A percentile compares a stretch with the other conserved stretches of the same genome.
phyloP scores from a whole-genome alignment of 2,329 filamentous ascomycete species.

The Alternaria postmessia region DNA sequence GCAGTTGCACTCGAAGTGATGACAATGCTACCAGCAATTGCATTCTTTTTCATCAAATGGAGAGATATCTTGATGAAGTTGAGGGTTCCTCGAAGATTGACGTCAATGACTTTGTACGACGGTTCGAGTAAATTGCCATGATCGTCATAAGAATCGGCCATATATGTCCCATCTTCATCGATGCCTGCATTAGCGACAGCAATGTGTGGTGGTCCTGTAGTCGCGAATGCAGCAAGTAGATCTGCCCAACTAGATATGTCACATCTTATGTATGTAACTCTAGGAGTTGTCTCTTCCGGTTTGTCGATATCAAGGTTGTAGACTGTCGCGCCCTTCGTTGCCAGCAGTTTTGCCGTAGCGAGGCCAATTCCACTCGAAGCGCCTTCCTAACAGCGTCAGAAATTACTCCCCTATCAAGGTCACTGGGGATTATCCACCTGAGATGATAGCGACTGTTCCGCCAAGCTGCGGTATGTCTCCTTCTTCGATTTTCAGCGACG shows the following conservation, averaged over 20 bases:
- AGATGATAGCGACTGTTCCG: background rate
- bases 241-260: background rate
- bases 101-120: slow-evolving; percentile 40
- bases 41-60: slow-evolving; percentile 32
- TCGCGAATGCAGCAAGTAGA: background rate
- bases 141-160: slow-evolving; percentile 38
- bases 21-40: slow-evolving; percentile 46
- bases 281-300: background rate
- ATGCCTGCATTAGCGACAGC: slow-evolving; percentile 50
- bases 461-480: background rate
- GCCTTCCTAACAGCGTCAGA: background rate
- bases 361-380: background rate
- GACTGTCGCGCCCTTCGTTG: background rate
- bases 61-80: slow-evolving; percentile 49
- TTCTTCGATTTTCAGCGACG: background rate
- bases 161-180: slow-evolving; percentile 41
- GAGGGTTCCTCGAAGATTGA: slow-evolving; percentile 45
- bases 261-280: background rate
- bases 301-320: background rate
- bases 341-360: background rate
- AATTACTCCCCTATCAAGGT: no score
- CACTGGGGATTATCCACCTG: background rate
- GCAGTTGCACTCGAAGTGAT: slow-evolving; percentile 51
- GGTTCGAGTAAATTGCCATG: slow-evolving; percentile 42
- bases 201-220: slow-evolving; percentile 25